Conservation (phyloP, 2,329 filamentous ascomycete species). For the Epichloe coenophiala region DNA sequence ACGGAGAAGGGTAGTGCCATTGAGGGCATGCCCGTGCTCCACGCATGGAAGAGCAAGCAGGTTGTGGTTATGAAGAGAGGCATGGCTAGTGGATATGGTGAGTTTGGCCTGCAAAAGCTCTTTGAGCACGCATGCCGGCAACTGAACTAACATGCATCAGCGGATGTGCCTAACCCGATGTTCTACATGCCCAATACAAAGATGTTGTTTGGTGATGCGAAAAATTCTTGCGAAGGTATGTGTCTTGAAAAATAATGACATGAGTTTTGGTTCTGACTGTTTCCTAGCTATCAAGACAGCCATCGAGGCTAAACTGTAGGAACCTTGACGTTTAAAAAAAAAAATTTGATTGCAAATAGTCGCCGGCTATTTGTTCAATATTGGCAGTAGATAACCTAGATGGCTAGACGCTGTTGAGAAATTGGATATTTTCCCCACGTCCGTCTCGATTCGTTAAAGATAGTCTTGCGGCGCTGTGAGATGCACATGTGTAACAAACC, state of each 20-base stretch:
- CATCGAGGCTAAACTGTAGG: constrained; percentile 9
- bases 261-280: constrained; percentile 8
- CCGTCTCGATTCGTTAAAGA: not conserved
- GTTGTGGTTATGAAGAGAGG: constrained; percentile 89
- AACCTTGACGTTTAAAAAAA: not conserved
- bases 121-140: not conserved
- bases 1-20: constrained; percentile 73
- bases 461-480: no score
- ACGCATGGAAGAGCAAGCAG: constrained; percentile 89
- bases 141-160: constrained; percentile 26
- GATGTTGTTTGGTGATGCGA: constrained; percentile 89
- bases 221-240: constrained; percentile 66
- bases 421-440: not conserved
- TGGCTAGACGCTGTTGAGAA: not conserved
- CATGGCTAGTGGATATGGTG: constrained; percentile 76
- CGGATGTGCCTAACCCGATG: constrained; percentile 87
- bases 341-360: no score
- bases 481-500: no score
- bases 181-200: constrained; percentile 81
- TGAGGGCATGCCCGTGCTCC: constrained; percentile 82
- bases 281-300: constrained; percentile 8
- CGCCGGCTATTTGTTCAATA: not conserved
- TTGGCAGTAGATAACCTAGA: not conserved
- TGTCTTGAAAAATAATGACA: constrained; percentile 1
- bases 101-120: constrained; percentile 16